Evolutionary conservation across 2,329 filamentous ascomycete genomes (phyloP), one percentile per base, ranked within the genome.

Genomic region (Curvularia hawaiiensis): DNA sequence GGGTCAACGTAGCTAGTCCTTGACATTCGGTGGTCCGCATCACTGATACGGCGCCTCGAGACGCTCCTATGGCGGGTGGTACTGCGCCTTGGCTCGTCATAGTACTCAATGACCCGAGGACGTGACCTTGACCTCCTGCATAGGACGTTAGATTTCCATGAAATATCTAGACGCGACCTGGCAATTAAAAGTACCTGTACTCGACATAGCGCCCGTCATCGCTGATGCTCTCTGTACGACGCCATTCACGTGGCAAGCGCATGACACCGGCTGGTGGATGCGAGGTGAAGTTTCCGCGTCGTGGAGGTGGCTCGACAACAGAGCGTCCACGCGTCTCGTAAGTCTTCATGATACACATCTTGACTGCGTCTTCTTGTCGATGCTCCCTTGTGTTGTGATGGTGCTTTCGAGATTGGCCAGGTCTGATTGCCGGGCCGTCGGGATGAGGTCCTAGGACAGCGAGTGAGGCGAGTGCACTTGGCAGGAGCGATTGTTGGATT

Each of bases 301-400:
- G 65, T 1, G 67, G 70, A 1, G 72, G 72, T 0, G 72, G 72
- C 44, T 75, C 72, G 44, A 69, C 43, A 45, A 76, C 69, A 52
- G 60, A 60, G 48, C 61, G 63, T 20, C 63, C 62, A 55, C 61
- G 63, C 11, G 71, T 71, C 46, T 68, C 67, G 55, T 68, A 70
- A 4, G 67, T 69, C 26, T 57, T 68, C 63, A 75, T 68, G 50
- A 76, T 66, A 56, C 73, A 76, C 73, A 76, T 76, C 3, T 44
- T 44, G 53, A 28, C 46, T 38, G 49, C 14, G 50, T 9, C 40
- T 24, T 39, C 9, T 12, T 12, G 18, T 39, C 10, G 24, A 16
- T 4, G 24, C 44, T 40, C 30, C 14, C 30, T 50, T 43, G 14
- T 44, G 22, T 3, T 16, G 31, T 18, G 22, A 26, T 3, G 20